Evolutionary conservation across 441 rosid species (phyloP).

Genomic region (Rhodomyrtus psidioides): DNA sequence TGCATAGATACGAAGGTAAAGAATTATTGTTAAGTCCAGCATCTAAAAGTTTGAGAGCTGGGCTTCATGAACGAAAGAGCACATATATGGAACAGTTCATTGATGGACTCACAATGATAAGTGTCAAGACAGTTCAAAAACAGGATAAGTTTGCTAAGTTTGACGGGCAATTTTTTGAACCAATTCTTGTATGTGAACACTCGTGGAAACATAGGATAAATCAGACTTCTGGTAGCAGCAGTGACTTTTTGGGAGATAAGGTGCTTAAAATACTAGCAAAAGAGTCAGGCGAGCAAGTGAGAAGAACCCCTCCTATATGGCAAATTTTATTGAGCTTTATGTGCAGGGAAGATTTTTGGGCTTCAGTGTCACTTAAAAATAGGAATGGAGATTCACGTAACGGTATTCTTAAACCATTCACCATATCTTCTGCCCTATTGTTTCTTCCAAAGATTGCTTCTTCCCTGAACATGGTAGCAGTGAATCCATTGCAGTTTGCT

Average conservation of each 20-base stretch:
- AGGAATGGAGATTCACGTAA: slow-evolving; percentile 24
- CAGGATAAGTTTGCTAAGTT: slow-evolving; percentile 26
- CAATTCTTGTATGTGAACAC: slow-evolving; percentile 38
- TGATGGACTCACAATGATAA: slow-evolving; percentile 27
- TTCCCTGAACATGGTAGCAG: slow-evolving; percentile 18
- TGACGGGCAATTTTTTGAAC: slow-evolving; percentile 24
- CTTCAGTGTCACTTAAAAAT: slow-evolving; percentile 47
- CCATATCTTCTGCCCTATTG: slow-evolving; percentile 53
- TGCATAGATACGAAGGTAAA: slow-evolving; percentile 4
- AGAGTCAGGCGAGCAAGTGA: slow-evolving; percentile 39
- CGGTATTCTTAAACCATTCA: slow-evolving; percentile 79
- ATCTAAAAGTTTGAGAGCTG: slow-evolving; percentile 8
- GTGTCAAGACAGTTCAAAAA: slow-evolving; percentile 43
- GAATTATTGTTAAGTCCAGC: slow-evolving; percentile 2
- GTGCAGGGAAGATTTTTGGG: slow-evolving; percentile 52
- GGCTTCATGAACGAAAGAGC: slow-evolving; percentile 11
- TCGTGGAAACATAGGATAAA: slow-evolving; percentile 19
- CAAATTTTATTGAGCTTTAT: slow-evolving; percentile 69
- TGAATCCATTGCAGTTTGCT: slow-evolving; percentile 3
- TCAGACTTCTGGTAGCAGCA: slow-evolving; percentile 13
- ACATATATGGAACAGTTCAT: slow-evolving; percentile 24
- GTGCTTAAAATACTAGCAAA: slow-evolving; percentile 43
- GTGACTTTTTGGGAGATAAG: slow-evolving; percentile 48
- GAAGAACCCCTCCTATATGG: slow-evolving; percentile 54
- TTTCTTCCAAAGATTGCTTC: slow-evolving; percentile 25